Percentiles rank a stretch among this genome's conserved stretches.
These are phyloP conservation scores for Hirschfeldia incana DNA, from an alignment of 345 rosid species.

Conservation along the genomic window DNA sequence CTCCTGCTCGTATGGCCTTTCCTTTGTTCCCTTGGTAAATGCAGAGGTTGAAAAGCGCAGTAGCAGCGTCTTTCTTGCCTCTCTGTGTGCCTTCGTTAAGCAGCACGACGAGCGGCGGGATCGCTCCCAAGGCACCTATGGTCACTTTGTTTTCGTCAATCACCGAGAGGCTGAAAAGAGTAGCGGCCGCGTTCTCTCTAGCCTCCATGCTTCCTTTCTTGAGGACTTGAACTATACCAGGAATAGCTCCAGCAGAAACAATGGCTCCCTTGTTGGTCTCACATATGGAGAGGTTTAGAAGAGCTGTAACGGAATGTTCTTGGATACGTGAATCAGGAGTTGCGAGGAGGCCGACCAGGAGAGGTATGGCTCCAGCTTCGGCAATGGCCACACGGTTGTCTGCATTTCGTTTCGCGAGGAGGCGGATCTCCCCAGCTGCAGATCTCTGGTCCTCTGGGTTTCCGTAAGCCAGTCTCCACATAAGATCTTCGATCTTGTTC, in stretches of 20 bases:
- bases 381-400: constrained; percentile 98
- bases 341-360: constrained; percentile 74
- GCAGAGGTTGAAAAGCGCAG: constrained; percentile 94
- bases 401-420: constrained; percentile 93
- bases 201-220: constrained; percentile 99
- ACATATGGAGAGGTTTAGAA: constrained; percentile 92
- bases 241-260: constrained; percentile 84
- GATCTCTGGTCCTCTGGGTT: constrained; percentile 75
- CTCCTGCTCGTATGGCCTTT: constrained; percentile 91
- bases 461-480: constrained; percentile 72
- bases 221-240: constrained; percentile 88
- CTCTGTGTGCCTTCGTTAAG: constrained; percentile 88
- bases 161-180: constrained; percentile 93
- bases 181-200: constrained; percentile 96
- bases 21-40: constrained; percentile 98
- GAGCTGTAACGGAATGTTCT: constrained; percentile 95
- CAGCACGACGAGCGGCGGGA: constrained; percentile 80
- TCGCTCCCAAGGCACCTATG: constrained; percentile 84
- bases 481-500: constrained; percentile 67
- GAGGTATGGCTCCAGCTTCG: constrained; percentile 98
- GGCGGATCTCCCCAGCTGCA: constrained; percentile 95
- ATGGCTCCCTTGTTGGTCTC: constrained; percentile 94
- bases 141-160: constrained; percentile 92
- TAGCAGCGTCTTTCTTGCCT: constrained; percentile 98
- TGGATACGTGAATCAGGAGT: constrained; percentile 86